Evolutionary conservation across 1,139 yeast genomes (phyloP), one percentile per base, ranked within the genome.

Genomic region (Taphrina confusa): DNA sequence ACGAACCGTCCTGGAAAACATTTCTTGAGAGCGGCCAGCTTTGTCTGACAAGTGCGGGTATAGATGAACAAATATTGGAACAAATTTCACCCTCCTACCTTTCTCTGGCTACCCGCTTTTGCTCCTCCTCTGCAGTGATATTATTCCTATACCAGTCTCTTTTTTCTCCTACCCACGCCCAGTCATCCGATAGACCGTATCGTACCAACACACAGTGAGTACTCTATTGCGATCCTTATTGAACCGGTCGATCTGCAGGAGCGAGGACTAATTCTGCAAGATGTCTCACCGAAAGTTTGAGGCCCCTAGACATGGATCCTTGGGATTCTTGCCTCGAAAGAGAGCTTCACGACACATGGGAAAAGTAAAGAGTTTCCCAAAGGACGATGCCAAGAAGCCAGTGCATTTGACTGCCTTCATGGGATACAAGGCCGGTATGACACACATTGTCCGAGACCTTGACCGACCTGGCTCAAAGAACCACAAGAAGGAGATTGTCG

Each of bases 221-320:
- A 2, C 18, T 6, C 25, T 18, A 22, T 16, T 37, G 42, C 25
- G 8, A n/a, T 14, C 23, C 25, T 18, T 5, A 16, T 6, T 6
- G 42, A 4, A 14, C 20, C 37, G 39, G 4, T 37, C 42, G 25
- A 37, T 18, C 6, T 12, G 3, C 3, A 11, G 12, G 12, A 30
- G 12, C 33, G 12, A 12, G 33, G 4, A 23, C 47, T 42, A 31
- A 42, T 31, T 22, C 3, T n/a, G 20, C 52, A 60, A 39, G 37
- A 92, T 92, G 98, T 92, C 98, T 79, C 98, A 92, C 92, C 88
- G 98, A 87, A 92, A 92, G 85, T 92, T 77, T 94, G 97, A 92
- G 88, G 96, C 95, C 74, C 98, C 99, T 83, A 90, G 99, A 84
- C 97, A 92, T 90, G 99, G 98, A 81, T 92, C 96, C 79, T 84